phyloP scores from a whole-genome alignment of 129 eudicot species.

The Daucus carota region DH1_v3.0 NC_030389.2:4009001-4009500 shows the following conservation, averaged over 20 bases:
- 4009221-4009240: too few relatives aligned
- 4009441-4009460: neutral
- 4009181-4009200: neutral
- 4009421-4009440: neutral
- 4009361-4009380: neutral
- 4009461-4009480: neutral
- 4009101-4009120: slow-evolving; percentile 66
- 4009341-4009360: neutral
- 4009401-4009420: too few relatives aligned
- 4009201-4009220: neutral
- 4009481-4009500: neutral
- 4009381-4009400: too few relatives aligned
- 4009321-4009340: neutral
- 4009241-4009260: neutral
- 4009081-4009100: slow-evolving; percentile 68
- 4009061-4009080: slow-evolving; percentile 66
- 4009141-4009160: slow-evolving; percentile 44
- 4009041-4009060: slow-evolving; percentile 77
- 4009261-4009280: too few relatives aligned
- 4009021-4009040: slow-evolving; percentile 86
- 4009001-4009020: slow-evolving; percentile 69
- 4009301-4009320: neutral
- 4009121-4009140: slow-evolving; percentile 79
- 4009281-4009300: neutral
- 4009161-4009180: neutral